Evolutionary conservation across 768 basidiomycete genomes (phyloP).

Genomic region (Kwoniella pini): DNA sequence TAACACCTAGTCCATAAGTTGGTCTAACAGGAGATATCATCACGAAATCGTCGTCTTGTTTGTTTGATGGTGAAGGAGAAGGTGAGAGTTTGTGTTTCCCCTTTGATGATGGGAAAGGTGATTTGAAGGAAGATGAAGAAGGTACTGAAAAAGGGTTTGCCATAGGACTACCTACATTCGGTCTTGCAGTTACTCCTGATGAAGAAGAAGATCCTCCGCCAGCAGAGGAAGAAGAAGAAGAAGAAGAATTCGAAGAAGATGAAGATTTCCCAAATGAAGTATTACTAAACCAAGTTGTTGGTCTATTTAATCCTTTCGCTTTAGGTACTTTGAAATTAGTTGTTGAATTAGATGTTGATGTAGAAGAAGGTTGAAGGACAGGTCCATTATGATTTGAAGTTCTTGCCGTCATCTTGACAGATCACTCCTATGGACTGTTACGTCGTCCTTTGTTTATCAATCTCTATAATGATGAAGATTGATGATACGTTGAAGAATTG

Average conservation of each 20-base stretch:
- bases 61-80: conserved; percentile 39
- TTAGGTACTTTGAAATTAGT: conserved; percentile 20
- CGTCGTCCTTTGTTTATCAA: background rate
- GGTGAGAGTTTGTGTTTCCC: conserved; percentile 47
- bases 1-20: conserved; percentile 14
- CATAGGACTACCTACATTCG: conserved; percentile 13
- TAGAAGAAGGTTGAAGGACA: conserved; percentile 10
- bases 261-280: conserved; percentile 16
- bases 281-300: conserved; percentile 68
- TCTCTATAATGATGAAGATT: too few species aligned
- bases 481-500: background rate
- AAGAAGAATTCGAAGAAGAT: conserved; percentile 18
- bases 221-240: conserved; percentile 4
- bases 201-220: conserved; percentile 1
- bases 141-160: conserved; percentile 31
- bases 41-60: conserved; percentile 47
- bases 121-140: conserved; percentile 22
- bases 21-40: conserved; percentile 46
- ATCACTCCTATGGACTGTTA: too few species aligned
- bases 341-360: conserved; percentile 3
- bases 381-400: conserved; percentile 9
- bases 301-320: conserved; percentile 58
- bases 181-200: background rate
- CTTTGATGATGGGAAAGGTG: conserved; percentile 33
- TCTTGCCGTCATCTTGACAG: conserved; percentile 17